Base-by-base conservation (phyloP, 1,139 yeast genomes). In the Kodamaea plutei region DNA sequence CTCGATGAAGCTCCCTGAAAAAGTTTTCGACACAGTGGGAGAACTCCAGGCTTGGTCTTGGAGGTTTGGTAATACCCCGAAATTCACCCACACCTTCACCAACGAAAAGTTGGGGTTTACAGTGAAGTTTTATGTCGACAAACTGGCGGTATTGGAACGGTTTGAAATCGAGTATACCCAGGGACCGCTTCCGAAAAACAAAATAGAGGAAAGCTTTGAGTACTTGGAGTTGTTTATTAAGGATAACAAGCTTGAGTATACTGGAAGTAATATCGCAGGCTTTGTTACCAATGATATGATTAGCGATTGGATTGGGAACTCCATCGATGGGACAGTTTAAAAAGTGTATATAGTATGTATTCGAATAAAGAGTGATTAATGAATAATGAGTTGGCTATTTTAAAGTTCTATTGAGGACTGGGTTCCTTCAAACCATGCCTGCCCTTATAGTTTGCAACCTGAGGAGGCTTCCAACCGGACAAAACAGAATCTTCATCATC, bases 21-120 rank as follows among this genome's bases (percentile, higher is more conserved):
- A 72, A 26, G 63, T 84, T 0, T 17, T 38, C 2, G 52, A 64
- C 1, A 64, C 64, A 1, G 71, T 73, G 2, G 47, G 55, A 0
- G 68, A 69, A 24, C 57, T 83, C 23, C 52, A 58, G 36, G 52
- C 63, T 8, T 83, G 93, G 91, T 61, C 68, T 1, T 85, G 94
- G 93, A 68, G 60, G 22, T 84, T 56, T 51, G 94, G 88, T 0
- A 67, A 70, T 23, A 79, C 94, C 0, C 95, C 95, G 1, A 62
- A 58, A 36, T 83, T 83, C 49, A 58, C 62, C 10, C 82, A 79
- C 44, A 47, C 50, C 4, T 48, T 77, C 20, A 40, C 39, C 1
- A 55, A 63, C 33, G 44, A 53, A 1, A 51, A 56, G 23, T 45
- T 48, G 20, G 65, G 59, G 2, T 46, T 69, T 24, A 37, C 36